Evolutionary conservation across 108 stramenopile genomes (phyloP), one percentile per base, ranked within the genome.

Genomic region (Tribonema minus): DNA sequence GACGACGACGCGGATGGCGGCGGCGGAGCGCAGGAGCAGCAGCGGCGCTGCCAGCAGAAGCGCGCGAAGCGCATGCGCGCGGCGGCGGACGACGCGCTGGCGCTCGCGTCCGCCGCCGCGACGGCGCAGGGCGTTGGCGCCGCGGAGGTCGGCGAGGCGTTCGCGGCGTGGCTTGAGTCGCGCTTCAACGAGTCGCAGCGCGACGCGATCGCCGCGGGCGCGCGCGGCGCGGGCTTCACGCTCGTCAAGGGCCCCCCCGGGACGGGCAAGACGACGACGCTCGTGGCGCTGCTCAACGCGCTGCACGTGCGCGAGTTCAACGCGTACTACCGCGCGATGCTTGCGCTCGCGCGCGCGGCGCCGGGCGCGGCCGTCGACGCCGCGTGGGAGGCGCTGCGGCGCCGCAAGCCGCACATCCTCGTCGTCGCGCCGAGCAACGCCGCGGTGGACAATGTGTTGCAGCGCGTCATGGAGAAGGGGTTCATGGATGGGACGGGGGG

Each of bases 361-460:
- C 58, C 70, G 3, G 36, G 71, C 28, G 70, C 40, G 34, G 69
- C 68, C 23, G 69, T 67, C 1, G 68, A 71, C 3, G 62, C 68
- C 3, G 79, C 79, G 9, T 80, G 79, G 79, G 54, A 62, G 12
- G 37, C 28, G 31, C 39, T 70, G 46, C 46, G 46, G 15, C 9
- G 27, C 20, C 23, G 27, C 20, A 71, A 71, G 31, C 81, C 81
- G 29, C 81, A 82, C 67, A 73, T 90, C 82, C 86, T 99, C 31
- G 93, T 98, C 7, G 92, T 91, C 69, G 97, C 99, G 4, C 99
- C 97, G 0, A 92, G 91, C 58, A 99, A 99, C 85, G 93, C 92
- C 5, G 99, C 96, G 1, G 95, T 99, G 12, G 99, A 99, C 85
- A 95, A 97, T 72, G 87, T 99, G 27, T 89, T 98, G 26, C 64